Evolutionary conservation across 2,329 filamentous ascomycete species (phyloP).

Genomic region (Incumbomyces lentus): DNA sequence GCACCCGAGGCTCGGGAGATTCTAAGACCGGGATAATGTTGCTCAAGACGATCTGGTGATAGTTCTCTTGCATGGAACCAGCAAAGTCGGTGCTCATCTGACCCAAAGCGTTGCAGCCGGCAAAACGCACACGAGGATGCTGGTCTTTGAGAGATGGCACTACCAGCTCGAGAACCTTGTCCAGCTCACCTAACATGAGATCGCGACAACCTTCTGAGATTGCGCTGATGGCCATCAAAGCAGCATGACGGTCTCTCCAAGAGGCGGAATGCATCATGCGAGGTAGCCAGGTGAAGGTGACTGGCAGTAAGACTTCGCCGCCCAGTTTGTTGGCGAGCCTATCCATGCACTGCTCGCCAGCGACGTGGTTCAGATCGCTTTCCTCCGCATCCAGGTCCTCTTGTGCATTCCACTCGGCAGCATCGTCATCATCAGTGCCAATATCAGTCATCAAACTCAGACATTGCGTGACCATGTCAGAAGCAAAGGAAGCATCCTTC

Average conservation of each 20-base stretch:
- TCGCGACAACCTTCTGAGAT: conserved; percentile 96
- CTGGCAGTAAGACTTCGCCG: conserved; percentile 80
- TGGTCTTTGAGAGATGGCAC: conserved; percentile 80
- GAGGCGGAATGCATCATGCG: conserved; percentile 93
- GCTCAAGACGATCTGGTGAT: conserved; percentile 75
- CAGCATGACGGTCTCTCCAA: conserved; percentile 92
- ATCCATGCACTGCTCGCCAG: conserved; percentile 97
- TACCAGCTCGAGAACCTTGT: conserved; percentile 90
- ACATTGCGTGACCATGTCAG: conserved; percentile 97
- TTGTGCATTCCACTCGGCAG: conserved; percentile 79
- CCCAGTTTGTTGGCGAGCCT: conserved; percentile 93
- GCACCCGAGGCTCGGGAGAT: conserved; percentile 82
- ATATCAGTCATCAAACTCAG: conserved; percentile 97
- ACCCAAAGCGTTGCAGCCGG: conserved; percentile 94
- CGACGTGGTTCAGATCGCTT: conserved; percentile 93
- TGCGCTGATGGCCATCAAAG: conserved; percentile 95
- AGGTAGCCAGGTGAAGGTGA: conserved; percentile 93
- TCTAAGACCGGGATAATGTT: conserved; percentile 88
- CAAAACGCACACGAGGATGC: conserved; percentile 91
- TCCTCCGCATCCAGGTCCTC: conserved; percentile 95
- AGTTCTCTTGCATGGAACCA: conserved; percentile 93
- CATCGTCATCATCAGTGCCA: conserved; percentile 87
- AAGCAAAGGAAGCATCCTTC: conserved; percentile 83
- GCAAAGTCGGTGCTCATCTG: conserved; percentile 99
- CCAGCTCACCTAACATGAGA: conserved; percentile 87